Evolutionary conservation across 148 eudicot species (phyloP), one percentile per base, ranked within the genome.

Genomic region (Nepenthes gracilis): DNA sequence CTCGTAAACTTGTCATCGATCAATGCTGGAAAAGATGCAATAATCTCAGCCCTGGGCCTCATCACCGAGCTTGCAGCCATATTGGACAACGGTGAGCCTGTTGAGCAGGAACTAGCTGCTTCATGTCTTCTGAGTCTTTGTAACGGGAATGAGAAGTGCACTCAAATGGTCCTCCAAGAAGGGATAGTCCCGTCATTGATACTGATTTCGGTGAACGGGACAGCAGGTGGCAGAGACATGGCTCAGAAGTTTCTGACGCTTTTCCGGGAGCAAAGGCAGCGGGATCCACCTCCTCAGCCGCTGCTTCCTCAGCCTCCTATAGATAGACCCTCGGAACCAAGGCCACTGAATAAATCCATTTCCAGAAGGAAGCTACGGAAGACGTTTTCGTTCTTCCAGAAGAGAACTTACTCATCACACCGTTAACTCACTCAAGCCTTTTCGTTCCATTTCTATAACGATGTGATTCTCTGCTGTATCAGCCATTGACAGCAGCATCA

Each of bases 171-270:
- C 11, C 78, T 93, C 50, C 97, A 84, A 83, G 99, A 93, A 76
- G 99, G 99, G 63, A 97, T 83, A 10, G 89, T 93, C 55, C 99
- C 99, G 2, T 82, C 99, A 1, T 60, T 93, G 74, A 97, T 93
- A n/a, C 83, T 92, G 1, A 70, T 93, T 10, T 88, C 92, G 9
- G 96, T 93, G 54, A 89, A 82, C n/a, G 99, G 99, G 67, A 93
- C 92, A 10, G 75, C 75, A 61, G 82, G 99, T 75, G 96, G 92
- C 33, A 75, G 90, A 58, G 90, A 84, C 36, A 93, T 89, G 64
- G 85, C 97, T 57, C 99, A 89, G 69, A 93, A 89, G 71, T 89
- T 93, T 59, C 75, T 93, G 58, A 86, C 78, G 85, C 68, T 89
- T 48, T 93, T 93, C 67, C 74, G 99, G 6, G 97, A 93, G 79